A percentile compares a stretch with the other conserved stretches of the same genome.
Conservation (phyloP, 306 rosid species). For the Nissolia schottii region DNA sequence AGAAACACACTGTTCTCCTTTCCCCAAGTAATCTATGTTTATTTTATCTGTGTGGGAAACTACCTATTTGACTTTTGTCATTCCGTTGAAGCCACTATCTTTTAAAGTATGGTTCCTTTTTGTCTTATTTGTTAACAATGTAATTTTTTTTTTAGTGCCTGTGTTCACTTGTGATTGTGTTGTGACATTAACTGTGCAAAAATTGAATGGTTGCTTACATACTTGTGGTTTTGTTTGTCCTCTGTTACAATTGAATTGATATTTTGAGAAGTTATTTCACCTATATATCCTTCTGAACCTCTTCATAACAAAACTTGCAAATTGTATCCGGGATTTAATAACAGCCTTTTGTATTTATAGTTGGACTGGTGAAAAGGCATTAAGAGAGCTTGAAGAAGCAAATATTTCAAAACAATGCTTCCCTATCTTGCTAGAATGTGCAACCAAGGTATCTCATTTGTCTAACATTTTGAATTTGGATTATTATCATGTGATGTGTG, state of each 20-base stretch:
- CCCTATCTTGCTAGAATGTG: slow-evolving; percentile 85
- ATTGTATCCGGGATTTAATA: slow-evolving; percentile 7
- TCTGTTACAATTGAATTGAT: slow-evolving; percentile 3
- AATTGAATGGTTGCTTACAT: slow-evolving; percentile 3
- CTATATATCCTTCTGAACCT: background rate
- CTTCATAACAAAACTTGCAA: background rate
- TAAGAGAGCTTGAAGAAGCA: slow-evolving; percentile 82
- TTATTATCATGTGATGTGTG: slow-evolving; percentile 19
- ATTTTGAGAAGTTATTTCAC: background rate
- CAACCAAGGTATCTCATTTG: slow-evolving; percentile 58
- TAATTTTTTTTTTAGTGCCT: background rate
- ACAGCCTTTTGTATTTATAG: slow-evolving; percentile 36
- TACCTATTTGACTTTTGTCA: background rate
- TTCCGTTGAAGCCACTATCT: background rate
- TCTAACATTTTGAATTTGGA: background rate
- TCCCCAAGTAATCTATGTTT: background rate
- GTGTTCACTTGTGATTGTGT: slow-evolving; percentile 11
- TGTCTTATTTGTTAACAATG: background rate
- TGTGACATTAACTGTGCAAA: background rate
- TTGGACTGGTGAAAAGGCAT: slow-evolving; percentile 92
- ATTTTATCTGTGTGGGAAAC: slow-evolving; percentile 8
- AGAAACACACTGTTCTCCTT: background rate
- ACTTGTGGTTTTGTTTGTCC: background rate
- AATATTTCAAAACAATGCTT: slow-evolving; percentile 77
- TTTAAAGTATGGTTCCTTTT: background rate